phyloP scores from a whole-genome alignment of 805 yeast species.

The Metschnikowia drakensbergensis region DNA sequence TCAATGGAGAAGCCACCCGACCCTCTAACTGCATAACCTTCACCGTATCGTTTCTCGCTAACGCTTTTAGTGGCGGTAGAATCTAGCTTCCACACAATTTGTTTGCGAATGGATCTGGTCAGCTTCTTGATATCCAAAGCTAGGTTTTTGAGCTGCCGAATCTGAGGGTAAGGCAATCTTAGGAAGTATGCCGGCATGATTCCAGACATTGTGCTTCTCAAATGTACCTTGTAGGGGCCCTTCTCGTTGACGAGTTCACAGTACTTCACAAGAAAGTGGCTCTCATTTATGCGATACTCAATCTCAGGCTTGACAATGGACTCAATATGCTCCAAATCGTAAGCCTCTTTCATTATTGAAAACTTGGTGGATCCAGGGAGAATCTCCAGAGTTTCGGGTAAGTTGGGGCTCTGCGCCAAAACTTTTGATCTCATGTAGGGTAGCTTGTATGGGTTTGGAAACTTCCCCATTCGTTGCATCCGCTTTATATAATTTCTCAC shows the following conservation, averaged over 20 bases:
- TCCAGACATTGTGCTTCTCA: slow-evolving; percentile 31
- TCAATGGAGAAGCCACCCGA: slow-evolving; percentile 26
- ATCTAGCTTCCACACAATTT: slow-evolving; percentile 23
- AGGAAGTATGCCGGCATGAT: slow-evolving; percentile 28
- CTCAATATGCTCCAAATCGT: slow-evolving; percentile 32
- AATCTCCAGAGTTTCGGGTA: slow-evolving; percentile 9
- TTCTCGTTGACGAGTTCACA: slow-evolving; percentile 23
- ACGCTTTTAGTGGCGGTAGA: not conserved
- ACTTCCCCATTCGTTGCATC: slow-evolving; percentile 22
- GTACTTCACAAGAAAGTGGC: slow-evolving; percentile 21
- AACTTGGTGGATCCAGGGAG: slow-evolving; percentile 25
- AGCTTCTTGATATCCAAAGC: slow-evolving; percentile 33
- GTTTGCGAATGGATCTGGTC: slow-evolving; percentile 23
- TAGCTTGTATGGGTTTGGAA: slow-evolving; percentile 33
- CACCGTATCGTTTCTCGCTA: slow-evolving; percentile 20
- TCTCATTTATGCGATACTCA: slow-evolving; percentile 31
- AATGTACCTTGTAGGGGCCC: slow-evolving; percentile 36
- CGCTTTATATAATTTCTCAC: slow-evolving; percentile 28
- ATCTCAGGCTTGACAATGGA: slow-evolving; percentile 31
- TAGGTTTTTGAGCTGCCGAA: slow-evolving; percentile 20
- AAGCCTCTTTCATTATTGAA: slow-evolving; percentile 23
- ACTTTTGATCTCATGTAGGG: slow-evolving; percentile 23
- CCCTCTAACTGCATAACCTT: slow-evolving; percentile 28
- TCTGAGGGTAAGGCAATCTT: slow-evolving; percentile 22
- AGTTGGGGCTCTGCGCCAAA: slow-evolving; percentile 9